These are phyloP conservation scores for Lyophyllum semitale DNA, from an alignment of 768 basidiomycete species.

Conservation along the genomic window DNA sequence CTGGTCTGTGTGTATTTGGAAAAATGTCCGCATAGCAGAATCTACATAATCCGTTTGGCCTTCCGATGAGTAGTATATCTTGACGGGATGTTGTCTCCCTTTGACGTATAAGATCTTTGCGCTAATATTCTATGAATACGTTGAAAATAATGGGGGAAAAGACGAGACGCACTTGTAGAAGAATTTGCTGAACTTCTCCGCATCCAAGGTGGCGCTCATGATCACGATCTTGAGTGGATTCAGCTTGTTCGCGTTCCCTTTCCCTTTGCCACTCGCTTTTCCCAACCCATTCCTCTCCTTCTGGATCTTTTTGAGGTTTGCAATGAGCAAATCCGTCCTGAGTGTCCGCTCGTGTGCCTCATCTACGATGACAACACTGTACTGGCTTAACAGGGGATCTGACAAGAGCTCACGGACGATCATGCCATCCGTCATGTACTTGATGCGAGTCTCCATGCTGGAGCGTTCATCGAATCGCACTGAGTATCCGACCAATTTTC, in stretches of 20 bases:
- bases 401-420: constrained; percentile 88
- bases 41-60: constrained; percentile 86
- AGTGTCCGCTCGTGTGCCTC: constrained; percentile 97
- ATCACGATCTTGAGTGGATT: constrained; percentile 88
- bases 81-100: constrained; percentile 91
- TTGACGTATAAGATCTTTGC: constrained; percentile 89
- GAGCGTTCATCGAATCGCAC: constrained; percentile 93
- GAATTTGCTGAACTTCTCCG: constrained; percentile 90
- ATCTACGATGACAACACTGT: constrained; percentile 90
- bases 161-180: constrained; percentile 67
- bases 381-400: constrained; percentile 74
- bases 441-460: constrained; percentile 77
- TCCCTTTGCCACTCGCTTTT: constrained; percentile 46
- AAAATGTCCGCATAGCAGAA: constrained; percentile 89
- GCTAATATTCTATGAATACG: constrained; percentile 38
- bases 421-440: constrained; percentile 98
- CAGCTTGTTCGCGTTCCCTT: constrained; percentile 32
- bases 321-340: constrained; percentile 91
- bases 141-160: not conserved
- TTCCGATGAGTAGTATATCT: constrained; percentile 74
- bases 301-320: constrained; percentile 85
- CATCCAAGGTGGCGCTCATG: constrained; percentile 98
- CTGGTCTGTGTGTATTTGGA: constrained; percentile 85
- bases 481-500: constrained; percentile 86
- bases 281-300: constrained; percentile 53